Conservation (phyloP, 169 alveolate genomes). For the Cryptosporidium meleagridis region DNA sequence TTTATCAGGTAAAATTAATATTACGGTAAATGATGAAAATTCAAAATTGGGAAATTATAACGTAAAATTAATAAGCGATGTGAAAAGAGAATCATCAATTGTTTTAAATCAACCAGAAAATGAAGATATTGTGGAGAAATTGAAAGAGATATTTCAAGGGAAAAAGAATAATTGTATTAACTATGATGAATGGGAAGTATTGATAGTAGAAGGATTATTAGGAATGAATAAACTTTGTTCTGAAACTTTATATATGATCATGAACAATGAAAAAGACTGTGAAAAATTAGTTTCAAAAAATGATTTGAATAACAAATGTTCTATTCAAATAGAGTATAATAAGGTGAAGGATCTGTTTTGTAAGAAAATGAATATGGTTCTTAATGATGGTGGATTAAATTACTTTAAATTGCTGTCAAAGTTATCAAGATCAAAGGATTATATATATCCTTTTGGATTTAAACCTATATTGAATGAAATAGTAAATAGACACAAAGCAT, state of each 20-base stretch:
- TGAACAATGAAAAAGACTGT: not conserved
- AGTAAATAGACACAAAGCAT: slow-evolving; percentile 34
- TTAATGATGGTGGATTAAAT: not conserved
- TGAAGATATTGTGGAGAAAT: not conserved
- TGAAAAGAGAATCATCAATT: not conserved
- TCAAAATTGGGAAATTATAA: not conserved
- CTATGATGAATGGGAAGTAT: slow-evolving; percentile 29
- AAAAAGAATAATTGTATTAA: not conserved
- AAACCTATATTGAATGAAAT: slow-evolving; percentile 41
- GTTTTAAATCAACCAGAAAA: not conserved
- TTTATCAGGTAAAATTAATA: not conserved
- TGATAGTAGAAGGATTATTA: slow-evolving; percentile 16
- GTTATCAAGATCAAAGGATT: slow-evolving; percentile 17
- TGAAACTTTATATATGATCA: slow-evolving; percentile 23
- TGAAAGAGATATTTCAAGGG: not conserved
- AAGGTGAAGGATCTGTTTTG: not conserved
- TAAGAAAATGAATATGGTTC: not conserved
- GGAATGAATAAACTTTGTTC: slow-evolving; percentile 62
- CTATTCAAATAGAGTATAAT: not conserved
- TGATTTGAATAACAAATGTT: not conserved
- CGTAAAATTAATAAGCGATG: not conserved
- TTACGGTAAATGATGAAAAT: not conserved
- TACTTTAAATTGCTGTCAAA: slow-evolving; percentile 30
- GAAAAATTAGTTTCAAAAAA: not conserved
- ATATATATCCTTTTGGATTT: slow-evolving; percentile 28